Evolutionary conservation across 2,329 filamentous ascomycete species (phyloP).

Genomic region (Alternaria consortialis): DNA sequence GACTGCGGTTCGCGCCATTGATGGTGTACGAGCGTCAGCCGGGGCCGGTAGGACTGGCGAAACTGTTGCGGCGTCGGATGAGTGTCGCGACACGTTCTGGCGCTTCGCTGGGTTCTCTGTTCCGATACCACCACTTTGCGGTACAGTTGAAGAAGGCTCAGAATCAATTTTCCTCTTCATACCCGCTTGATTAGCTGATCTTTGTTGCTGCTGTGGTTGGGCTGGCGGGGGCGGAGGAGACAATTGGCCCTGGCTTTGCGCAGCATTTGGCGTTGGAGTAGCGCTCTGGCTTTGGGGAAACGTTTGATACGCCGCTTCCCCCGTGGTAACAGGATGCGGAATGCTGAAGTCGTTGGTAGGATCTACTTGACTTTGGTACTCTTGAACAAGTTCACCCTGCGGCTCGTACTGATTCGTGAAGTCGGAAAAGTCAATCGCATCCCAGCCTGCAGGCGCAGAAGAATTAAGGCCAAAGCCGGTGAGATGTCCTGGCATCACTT

Average conservation of each 20-base stretch:
- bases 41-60: constrained; percentile 32
- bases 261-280: constrained; percentile 17
- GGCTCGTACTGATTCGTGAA: constrained; percentile 54
- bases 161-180: constrained; percentile 52
- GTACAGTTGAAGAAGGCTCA: constrained; percentile 40
- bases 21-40: constrained; percentile 28
- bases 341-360: constrained; percentile 51
- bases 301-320: constrained; percentile 31
- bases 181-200: constrained; percentile 35
- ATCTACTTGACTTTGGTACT: constrained; percentile 42
- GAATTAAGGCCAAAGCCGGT: constrained; percentile 33
- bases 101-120: constrained; percentile 43
- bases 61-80: constrained; percentile 41
- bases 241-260: constrained; percentile 36
- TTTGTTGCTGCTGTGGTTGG: constrained; percentile 32
- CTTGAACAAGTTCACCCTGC: constrained; percentile 56
- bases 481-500: constrained; percentile 29
- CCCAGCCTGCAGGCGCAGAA: constrained; percentile 45
- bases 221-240: constrained; percentile 28
- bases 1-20: constrained; percentile 29
- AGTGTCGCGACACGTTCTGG: constrained; percentile 43
- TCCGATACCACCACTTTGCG: constrained; percentile 28
- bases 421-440: constrained; percentile 46
- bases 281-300: constrained; percentile 27
- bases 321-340: constrained; percentile 37